Evolutionary conservation across 2,329 filamentous ascomycete genomes (phyloP).

Genomic region (Fusarium heterosporum): DNA sequence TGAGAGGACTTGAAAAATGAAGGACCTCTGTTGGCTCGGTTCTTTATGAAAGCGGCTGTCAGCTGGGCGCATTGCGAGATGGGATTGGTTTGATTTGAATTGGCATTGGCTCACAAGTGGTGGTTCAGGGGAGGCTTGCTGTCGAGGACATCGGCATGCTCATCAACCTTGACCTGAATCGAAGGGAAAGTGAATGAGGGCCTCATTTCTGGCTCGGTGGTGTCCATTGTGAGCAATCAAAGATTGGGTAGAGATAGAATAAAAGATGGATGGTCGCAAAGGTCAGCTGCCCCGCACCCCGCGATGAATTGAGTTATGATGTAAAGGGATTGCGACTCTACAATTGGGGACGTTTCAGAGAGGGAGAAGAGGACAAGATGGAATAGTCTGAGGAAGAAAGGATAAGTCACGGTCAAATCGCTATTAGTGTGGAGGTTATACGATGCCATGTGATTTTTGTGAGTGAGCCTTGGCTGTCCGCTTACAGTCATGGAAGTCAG

Average conservation of each 20-base stretch:
- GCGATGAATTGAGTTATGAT: slow-evolving; percentile 12
- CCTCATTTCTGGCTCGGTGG: slow-evolving; percentile 38
- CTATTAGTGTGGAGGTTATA: not conserved
- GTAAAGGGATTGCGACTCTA: not conserved
- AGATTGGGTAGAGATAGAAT: not conserved
- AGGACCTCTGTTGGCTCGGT: slow-evolving; percentile 56
- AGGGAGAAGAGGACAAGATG: not conserved
- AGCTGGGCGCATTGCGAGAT: slow-evolving; percentile 8
- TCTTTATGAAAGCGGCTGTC: slow-evolving; percentile 47
- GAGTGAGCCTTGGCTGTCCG: slow-evolving; percentile 22
- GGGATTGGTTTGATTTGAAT: slow-evolving; percentile 35
- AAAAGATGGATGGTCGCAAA: not conserved
- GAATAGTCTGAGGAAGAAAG: not conserved
- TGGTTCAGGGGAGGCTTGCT: slow-evolving; percentile 49
- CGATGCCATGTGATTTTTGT: slow-evolving; percentile 8
- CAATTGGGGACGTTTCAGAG: not conserved
- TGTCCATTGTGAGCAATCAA: slow-evolving; percentile 38
- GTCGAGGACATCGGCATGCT: slow-evolving; percentile 45
- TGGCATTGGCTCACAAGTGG: slow-evolving; percentile 56
- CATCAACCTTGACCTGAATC: slow-evolving; percentile 49
- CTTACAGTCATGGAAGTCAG: slow-evolving; percentile 4
- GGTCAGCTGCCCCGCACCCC: slow-evolving; percentile 41
- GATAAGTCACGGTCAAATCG: not conserved
- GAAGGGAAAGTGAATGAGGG: slow-evolving; percentile 46
- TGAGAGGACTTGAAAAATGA: slow-evolving; percentile 64